These are phyloP conservation scores for Aspergillus homomorphus DNA, from an alignment of 495 filamentous ascomycete genomes.

Conservation along the genomic window DNA sequence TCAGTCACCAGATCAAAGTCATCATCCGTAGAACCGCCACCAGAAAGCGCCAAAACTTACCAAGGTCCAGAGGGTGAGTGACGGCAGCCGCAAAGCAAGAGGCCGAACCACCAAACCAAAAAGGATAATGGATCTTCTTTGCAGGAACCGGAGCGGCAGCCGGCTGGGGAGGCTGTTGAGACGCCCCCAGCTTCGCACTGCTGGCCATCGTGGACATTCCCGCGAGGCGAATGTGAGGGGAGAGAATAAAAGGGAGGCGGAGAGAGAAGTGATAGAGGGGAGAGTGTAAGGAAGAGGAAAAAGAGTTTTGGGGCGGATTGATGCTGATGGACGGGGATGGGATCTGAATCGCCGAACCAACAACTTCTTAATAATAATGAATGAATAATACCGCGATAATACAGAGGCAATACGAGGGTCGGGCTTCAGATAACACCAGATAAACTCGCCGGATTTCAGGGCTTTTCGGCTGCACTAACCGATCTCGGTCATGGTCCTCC, in stretches of 20 bases:
- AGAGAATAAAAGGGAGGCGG: conserved; percentile 10
- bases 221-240: conserved; percentile 9
- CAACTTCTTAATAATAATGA: conserved; percentile 10
- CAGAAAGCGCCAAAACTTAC: conserved; percentile 28
- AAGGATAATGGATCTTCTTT: conserved; percentile 64
- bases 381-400: conserved; percentile 8
- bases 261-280: conserved; percentile 4
- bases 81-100: conserved; percentile 85
- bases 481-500: conserved; percentile 13
- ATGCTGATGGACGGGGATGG: too few relatives aligned
- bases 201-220: conserved; percentile 40
- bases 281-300: background rate
- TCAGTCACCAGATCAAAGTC: conserved; percentile 4
- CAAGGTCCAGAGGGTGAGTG: conserved; percentile 83
- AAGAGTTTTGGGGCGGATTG: conserved; percentile 2
- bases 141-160: conserved; percentile 26
- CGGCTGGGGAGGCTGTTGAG: conserved; percentile 25
- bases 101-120: conserved; percentile 94
- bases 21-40: background rate
- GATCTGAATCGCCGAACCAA: background rate
- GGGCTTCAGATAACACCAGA: conserved; percentile 45
- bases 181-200: conserved; percentile 36
- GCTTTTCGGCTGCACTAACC: conserved; percentile 26
- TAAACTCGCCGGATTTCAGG: conserved; percentile 35
- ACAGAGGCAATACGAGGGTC: conserved; percentile 29